phyloP scores from a whole-genome alignment of 495 filamentous ascomycete genomes.

The Penicillium ucsense region DNA sequence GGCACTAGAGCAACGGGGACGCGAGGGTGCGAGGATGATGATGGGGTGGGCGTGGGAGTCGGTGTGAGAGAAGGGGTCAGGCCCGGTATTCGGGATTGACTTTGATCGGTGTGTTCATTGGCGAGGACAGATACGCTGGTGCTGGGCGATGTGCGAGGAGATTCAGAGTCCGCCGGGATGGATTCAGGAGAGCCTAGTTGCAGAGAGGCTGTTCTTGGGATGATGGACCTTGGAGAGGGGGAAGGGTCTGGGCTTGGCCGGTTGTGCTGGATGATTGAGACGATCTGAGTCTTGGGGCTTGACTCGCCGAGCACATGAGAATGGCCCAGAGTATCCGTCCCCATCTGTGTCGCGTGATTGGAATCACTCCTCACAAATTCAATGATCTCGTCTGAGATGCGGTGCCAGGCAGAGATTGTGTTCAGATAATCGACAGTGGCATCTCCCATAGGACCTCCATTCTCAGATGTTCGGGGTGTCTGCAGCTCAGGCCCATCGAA shows the following conservation, averaged over 20 bases:
- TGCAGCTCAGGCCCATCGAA: conserved; percentile 41
- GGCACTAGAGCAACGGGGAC: conserved; percentile 64
- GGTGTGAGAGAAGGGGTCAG: not conserved
- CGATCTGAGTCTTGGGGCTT: not conserved
- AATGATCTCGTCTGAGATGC: conserved; percentile 54
- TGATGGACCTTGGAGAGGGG: conserved; percentile 25
- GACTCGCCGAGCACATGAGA: too few relatives aligned
- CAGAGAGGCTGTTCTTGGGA: conserved; percentile 24
- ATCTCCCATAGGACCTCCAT: conserved; percentile 27
- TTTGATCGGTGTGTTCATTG: too few relatives aligned
- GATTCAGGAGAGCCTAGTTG: conserved; percentile 23
- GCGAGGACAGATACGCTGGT: conserved; percentile 1
- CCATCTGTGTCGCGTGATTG: not conserved
- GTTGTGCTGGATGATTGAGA: conserved; percentile 12
- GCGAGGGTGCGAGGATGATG: conserved; percentile 1
- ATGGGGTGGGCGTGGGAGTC: not conserved
- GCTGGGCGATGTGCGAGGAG: conserved; percentile 13
- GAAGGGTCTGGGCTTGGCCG: conserved; percentile 3
- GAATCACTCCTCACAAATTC: conserved; percentile 43
- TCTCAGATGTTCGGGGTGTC: conserved; percentile 19
- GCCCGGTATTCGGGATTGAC: not conserved
- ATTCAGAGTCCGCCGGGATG: conserved; percentile 21
- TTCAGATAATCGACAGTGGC: conserved; percentile 55
- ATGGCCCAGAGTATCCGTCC: too few relatives aligned
- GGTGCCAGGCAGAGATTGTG: conserved; percentile 65